These are phyloP conservation scores for Lactarius hatsudake DNA, from an alignment of 768 basidiomycete genomes.

Conservation along the genomic window DNA sequence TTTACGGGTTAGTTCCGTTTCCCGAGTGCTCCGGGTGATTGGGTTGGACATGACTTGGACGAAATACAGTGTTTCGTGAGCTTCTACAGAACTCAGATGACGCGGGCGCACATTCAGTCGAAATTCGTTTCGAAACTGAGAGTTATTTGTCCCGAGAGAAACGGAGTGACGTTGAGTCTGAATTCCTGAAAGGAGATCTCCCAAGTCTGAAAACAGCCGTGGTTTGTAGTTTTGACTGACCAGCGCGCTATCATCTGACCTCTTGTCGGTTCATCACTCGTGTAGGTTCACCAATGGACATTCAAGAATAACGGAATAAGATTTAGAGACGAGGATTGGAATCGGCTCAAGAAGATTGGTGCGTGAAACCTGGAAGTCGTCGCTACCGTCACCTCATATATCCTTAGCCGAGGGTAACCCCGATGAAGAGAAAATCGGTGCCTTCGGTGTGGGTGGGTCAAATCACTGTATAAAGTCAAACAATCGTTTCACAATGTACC, in stretches of 20 bases:
- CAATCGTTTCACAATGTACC: neutral
- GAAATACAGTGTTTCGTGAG: conserved; percentile 63
- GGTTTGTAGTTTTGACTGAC: conserved; percentile 38
- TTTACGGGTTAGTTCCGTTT: conserved; percentile 59
- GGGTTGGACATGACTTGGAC: neutral
- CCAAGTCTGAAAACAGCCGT: conserved; percentile 64
- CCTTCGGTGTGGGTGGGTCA: conserved; percentile 77
- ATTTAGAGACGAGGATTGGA: conserved; percentile 89
- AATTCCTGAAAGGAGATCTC: conserved; percentile 32
- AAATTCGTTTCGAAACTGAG: conserved; percentile 78
- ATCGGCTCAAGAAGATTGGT: conserved; percentile 86
- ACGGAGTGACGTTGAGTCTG: conserved; percentile 9
- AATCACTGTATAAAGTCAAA: neutral
- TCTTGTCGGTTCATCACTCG: neutral
- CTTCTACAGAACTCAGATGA: conserved; percentile 96
- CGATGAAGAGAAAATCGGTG: conserved; percentile 91
- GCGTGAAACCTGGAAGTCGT: neutral
- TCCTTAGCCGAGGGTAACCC: conserved; percentile 84
- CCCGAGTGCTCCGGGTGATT: neutral
- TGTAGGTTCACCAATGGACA: conserved; percentile 73
- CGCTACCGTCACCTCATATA: neutral
- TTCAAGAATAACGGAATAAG: conserved; percentile 85
- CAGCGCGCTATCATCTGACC: neutral
- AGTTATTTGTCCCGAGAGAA: conserved; percentile 40
- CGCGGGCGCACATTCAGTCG: conserved; percentile 69